phyloP scores from a whole-genome alignment of 768 basidiomycete species.

The Mycena vulgaris region DNA sequence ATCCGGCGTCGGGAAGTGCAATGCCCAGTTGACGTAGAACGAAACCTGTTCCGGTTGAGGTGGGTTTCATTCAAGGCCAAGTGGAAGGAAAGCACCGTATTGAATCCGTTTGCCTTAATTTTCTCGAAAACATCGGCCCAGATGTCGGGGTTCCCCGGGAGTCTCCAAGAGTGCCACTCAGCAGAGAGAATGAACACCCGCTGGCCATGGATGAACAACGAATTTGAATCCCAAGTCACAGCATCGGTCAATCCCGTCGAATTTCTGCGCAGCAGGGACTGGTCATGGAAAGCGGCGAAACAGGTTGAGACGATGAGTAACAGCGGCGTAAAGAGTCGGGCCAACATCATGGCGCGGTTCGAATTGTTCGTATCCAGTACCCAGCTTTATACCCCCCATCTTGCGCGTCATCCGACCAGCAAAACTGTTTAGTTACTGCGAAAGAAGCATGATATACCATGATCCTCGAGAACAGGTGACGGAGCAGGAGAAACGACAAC shows the following conservation, averaged over 20 bases:
- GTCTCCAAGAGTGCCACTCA: constrained; percentile 75
- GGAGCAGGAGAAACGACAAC: background rate
- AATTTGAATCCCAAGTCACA: constrained; percentile 74
- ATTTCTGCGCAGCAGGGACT: constrained; percentile 40
- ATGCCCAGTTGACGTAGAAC: constrained; percentile 73
- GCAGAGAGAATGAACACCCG: constrained; percentile 72
- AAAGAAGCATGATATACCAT: constrained; percentile 17
- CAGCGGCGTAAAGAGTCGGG: constrained; percentile 18
- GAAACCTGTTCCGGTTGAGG: constrained; percentile 50
- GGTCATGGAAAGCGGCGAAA: constrained; percentile 22
- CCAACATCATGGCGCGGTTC: constrained; percentile 33
- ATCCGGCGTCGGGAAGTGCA: constrained; percentile 64
- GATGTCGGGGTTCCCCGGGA: constrained; percentile 64
- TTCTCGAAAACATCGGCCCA: constrained; percentile 77
- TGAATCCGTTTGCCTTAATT: constrained; percentile 73
- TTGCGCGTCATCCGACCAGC: constrained; percentile 29
- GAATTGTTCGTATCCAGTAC: background rate
- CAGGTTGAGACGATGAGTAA: constrained; percentile 21
- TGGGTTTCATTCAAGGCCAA: background rate
- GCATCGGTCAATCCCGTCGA: constrained; percentile 63
- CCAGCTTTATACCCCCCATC: constrained; percentile 2
- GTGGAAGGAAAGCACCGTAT: constrained; percentile 51
- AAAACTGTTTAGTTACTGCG: background rate
- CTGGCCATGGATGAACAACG: constrained; percentile 71
- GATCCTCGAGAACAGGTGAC: constrained; percentile 22